Conservation (phyloP, 805 yeast species). For the Candida montana region DNA sequence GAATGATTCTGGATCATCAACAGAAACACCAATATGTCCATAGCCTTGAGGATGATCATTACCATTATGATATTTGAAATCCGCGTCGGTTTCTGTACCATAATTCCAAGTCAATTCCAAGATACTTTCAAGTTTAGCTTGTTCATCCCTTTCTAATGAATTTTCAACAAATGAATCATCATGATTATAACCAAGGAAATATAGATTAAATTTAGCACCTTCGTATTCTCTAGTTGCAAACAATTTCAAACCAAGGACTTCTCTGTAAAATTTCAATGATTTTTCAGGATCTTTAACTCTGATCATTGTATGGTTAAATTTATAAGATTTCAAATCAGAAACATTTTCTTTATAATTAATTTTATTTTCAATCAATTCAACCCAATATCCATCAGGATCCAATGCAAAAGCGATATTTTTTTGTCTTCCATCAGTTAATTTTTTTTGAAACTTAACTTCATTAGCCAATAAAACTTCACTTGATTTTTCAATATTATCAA, state of each 20-base stretch:
- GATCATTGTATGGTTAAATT: conserved; percentile 86
- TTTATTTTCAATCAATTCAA: conserved; percentile 71
- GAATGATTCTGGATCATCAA: conserved; percentile 53
- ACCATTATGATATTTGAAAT: conserved; percentile 78
- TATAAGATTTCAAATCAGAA: conserved; percentile 30
- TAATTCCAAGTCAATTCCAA: conserved; percentile 92
- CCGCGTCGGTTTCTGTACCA: conserved; percentile 83
- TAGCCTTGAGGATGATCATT: conserved; percentile 77
- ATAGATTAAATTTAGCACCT: conserved; percentile 75
- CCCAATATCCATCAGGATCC: conserved; percentile 97
- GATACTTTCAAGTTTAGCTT: conserved; percentile 55
- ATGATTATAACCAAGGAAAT: conserved; percentile 74
- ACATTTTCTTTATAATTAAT: conserved; percentile 35
- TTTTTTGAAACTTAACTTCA: conserved; percentile 78
- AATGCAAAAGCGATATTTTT: conserved; percentile 88
- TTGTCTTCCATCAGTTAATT: conserved; percentile 84
- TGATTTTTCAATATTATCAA: conserved; percentile 63
- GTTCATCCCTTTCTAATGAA: conserved; percentile 28
- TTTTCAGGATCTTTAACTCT: conserved; percentile 80
- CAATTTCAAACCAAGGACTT: conserved; percentile 76
- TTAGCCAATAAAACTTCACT: conserved; percentile 53
- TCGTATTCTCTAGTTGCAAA: conserved; percentile 50
- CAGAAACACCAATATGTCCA: conserved; percentile 78
- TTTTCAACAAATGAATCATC: conserved; percentile 36
- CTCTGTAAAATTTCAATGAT: conserved; percentile 73